Base-by-base conservation (phyloP, 2,329 filamentous ascomycete genomes). In the Neopestalotiopsis clavispora region DNA sequence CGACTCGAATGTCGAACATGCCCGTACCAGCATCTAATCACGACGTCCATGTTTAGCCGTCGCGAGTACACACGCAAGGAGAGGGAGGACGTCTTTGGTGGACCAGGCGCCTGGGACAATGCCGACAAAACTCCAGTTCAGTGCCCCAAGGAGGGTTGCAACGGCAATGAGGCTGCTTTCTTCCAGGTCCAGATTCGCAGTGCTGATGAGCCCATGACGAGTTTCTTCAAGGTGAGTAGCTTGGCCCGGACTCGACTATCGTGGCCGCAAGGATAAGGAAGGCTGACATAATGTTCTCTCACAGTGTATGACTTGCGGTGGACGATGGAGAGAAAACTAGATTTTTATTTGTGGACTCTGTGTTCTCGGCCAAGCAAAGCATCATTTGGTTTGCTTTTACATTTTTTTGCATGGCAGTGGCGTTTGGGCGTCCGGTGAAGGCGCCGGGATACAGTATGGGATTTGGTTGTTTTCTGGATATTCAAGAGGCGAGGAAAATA, bases 161-260 rank as follows among this genome's bases (percentile, higher is more conserved):
- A 93, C 77, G 94, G 94, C 71, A 87, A 90, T 70, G 90, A 94
- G 83, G 96, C 96, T 3, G 97, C 95, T 72, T 98, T 95, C 84
- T 97, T 95, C 85, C 94, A 97, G 85, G 90, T 98, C 75, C 96
- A 99, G 87, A 98, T 98, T 82, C 91, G 96, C 75, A 97, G 94
- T 85, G 96, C 96, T 66, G 96, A 99, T 83, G 96, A 99, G 86
- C 96, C 96, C 70, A 98, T 97, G 93, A 99, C 96, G 73, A 95
- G 91, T 70, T 98, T 98, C 82, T 97, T 92, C 83, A 96, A 94
- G 89, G 92, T 94, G 77, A 59, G 78, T 72, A n/a, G 32, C 5
- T 30, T 14, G n/a, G 34, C 4, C 57, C 34, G 34, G 28, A 4
- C 14, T 59, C 6, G 13, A 14, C 12, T 14, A 32, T 28, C 3